A percentile compares a stretch with the other conserved stretches of the same genome.
Evolutionary conservation across 2,329 filamentous ascomycete genomes (phyloP).

Genomic region (Alternaria conjuncta): DNA sequence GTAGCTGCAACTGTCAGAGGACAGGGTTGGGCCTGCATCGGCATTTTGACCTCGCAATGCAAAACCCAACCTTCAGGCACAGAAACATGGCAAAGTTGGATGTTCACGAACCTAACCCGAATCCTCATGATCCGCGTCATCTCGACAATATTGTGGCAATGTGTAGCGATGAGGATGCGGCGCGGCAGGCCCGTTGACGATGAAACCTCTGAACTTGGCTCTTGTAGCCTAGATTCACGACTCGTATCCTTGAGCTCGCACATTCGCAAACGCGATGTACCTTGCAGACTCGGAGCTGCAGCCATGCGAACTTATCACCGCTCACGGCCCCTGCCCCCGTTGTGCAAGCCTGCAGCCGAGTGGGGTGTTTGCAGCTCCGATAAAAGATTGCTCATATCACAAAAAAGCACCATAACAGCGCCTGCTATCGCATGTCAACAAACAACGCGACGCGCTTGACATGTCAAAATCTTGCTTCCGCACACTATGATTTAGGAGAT

Average conservation of each 20-base stretch:
- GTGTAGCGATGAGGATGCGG: slow-evolving; percentile 1
- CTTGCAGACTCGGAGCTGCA: slow-evolving; percentile 19
- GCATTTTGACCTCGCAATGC: slow-evolving; percentile 1
- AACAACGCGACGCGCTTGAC: neutral
- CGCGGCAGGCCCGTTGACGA: slow-evolving; percentile 1
- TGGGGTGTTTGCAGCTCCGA: slow-evolving; percentile 7
- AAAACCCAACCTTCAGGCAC: slow-evolving; percentile 13
- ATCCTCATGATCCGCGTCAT: neutral
- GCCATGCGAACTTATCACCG: slow-evolving; percentile 14
- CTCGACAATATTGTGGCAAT: neutral
- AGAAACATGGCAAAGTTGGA: neutral
- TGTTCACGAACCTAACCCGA: neutral
- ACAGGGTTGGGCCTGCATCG: slow-evolving; percentile 18
- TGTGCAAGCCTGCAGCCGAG: slow-evolving; percentile 3
- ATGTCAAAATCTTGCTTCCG: neutral
- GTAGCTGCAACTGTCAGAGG: slow-evolving; percentile 13
- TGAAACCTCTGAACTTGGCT: slow-evolving; percentile 16
- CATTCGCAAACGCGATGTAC: slow-evolving; percentile 15
- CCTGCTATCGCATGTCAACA: neutral
- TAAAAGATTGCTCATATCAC: slow-evolving; percentile 9
- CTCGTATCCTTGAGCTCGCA: slow-evolving; percentile 17
- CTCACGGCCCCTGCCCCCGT: slow-evolving; percentile 11
- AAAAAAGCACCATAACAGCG: slow-evolving; percentile 16
- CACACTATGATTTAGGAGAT: neutral
- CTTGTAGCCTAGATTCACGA: slow-evolving; percentile 14